Conservation (phyloP, 2,329 filamentous ascomycete genomes). For the Teratosphaeria pseudoeucalypti region DNA sequence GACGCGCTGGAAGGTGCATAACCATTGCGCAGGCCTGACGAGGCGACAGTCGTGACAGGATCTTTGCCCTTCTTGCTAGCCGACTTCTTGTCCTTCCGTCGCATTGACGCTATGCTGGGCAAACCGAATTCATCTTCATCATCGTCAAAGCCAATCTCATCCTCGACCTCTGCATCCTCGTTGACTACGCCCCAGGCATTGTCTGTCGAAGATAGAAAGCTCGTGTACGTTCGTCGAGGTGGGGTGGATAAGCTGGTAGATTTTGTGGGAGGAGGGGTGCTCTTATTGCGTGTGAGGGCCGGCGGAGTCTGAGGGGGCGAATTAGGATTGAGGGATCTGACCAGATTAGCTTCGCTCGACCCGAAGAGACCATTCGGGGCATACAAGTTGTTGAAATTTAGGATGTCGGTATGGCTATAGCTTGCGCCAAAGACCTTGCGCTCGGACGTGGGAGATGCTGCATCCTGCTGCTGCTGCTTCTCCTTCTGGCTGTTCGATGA, state of each 20-base stretch:
- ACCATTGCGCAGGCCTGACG: slow-evolving; percentile 6
- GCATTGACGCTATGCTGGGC: slow-evolving; percentile 85
- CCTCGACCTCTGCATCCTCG: slow-evolving; percentile 55
- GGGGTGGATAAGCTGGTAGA: slow-evolving; percentile 46
- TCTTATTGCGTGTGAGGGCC: slow-evolving; percentile 47
- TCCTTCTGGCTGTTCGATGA: slow-evolving; percentile 34
- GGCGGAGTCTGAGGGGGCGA: slow-evolving; percentile 68
- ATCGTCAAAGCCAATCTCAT: slow-evolving; percentile 70
- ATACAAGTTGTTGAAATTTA: slow-evolving; percentile 76
- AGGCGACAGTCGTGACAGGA: slow-evolving; percentile 23
- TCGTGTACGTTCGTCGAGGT: slow-evolving; percentile 61
- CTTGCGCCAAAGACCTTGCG: slow-evolving; percentile 79
- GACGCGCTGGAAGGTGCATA: slow-evolving; percentile 9
- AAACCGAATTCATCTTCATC: slow-evolving; percentile 93
- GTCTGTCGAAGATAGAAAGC: slow-evolving; percentile 70
- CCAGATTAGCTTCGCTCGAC: background rate
- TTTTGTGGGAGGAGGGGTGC: slow-evolving; percentile 44
- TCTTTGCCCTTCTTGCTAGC: slow-evolving; percentile 36
- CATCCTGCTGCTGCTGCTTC: slow-evolving; percentile 27
- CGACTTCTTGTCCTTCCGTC: slow-evolving; percentile 52
- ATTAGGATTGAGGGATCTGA: slow-evolving; percentile 18
- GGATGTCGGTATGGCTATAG: slow-evolving; percentile 91
- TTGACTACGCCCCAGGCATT: slow-evolving; percentile 66
- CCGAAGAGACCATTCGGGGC: slow-evolving; percentile 14
- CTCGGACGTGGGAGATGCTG: slow-evolving; percentile 30